These are phyloP conservation scores for Thelephora ganbajun DNA, from an alignment of 768 basidiomycete species.

Conservation along the genomic window DNA sequence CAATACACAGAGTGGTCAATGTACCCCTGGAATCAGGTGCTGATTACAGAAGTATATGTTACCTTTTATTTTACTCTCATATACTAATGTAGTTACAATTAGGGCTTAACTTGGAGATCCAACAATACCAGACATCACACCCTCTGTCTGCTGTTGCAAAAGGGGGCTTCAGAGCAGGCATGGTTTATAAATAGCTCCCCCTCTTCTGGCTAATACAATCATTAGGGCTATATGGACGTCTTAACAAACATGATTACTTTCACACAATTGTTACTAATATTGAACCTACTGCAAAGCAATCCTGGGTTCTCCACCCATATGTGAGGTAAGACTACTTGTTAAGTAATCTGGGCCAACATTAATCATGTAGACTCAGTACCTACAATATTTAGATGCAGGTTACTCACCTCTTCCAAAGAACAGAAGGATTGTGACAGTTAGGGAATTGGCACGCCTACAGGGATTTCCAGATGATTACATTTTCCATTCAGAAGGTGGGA, in stretches of 20 bases:
- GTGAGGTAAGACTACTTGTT: conserved; percentile 21
- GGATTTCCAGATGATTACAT: conserved; percentile 68
- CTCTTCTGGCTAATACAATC: neutral
- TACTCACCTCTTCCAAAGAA: conserved; percentile 27
- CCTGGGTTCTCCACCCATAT: conserved; percentile 50
- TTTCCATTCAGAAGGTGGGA: conserved; percentile 38
- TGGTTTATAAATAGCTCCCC: conserved; percentile 4
- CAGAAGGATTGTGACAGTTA: conserved; percentile 55
- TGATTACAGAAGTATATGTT: conserved; percentile 45
- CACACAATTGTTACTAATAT: conserved; percentile 70
- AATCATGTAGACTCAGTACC: neutral
- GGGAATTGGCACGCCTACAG: conserved; percentile 69
- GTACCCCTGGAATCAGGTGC: conserved; percentile 44
- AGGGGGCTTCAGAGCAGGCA: conserved; percentile 37
- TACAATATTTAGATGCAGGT: neutral
- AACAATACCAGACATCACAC: conserved; percentile 49
- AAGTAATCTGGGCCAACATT: neutral
- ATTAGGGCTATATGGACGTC: conserved; percentile 44
- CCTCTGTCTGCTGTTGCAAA: conserved; percentile 44
- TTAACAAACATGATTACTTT: conserved; percentile 43
- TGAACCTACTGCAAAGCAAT: conserved; percentile 68
- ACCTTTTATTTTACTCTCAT: neutral
- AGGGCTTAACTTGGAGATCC: conserved; percentile 28
- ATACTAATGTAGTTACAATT: conserved; percentile 16
- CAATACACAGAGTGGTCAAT: conserved; percentile 32